These are phyloP conservation scores for Trichoderma pleuroti DNA, from an alignment of 2,329 filamentous ascomycete species.

Conservation along the genomic window DNA sequence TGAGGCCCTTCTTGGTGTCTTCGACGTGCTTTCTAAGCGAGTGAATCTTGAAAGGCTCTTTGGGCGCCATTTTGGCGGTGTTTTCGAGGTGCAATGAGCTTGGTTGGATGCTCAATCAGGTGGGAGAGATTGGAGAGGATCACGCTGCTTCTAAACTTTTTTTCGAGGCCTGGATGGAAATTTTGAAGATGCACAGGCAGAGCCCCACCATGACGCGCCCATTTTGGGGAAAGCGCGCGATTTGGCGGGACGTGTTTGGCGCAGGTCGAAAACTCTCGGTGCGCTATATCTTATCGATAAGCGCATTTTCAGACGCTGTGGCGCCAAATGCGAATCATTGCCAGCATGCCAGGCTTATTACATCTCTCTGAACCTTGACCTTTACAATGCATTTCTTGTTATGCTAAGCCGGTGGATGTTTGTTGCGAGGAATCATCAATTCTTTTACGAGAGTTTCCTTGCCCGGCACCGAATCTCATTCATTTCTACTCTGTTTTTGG, in stretches of 20 bases:
- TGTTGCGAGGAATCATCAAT: not conserved
- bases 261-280: constrained; percentile 10
- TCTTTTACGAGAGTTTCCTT: fast-evolving
- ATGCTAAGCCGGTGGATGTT: not conserved
- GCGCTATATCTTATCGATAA: constrained; percentile 12
- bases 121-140: not conserved
- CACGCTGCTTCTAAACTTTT: constrained; percentile 3
- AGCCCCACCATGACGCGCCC: constrained; percentile 18
- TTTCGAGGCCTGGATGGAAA: constrained; percentile 11
- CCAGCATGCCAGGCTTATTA: not conserved
- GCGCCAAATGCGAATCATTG: not conserved
- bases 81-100: constrained; percentile 18
- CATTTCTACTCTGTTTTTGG: not conserved
- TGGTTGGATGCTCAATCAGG: constrained; percentile 25
- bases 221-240: constrained; percentile 10
- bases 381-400: not conserved
- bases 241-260: constrained; percentile 10
- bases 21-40: constrained; percentile 39
- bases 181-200: constrained; percentile 16
- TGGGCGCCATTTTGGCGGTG: constrained; percentile 36
- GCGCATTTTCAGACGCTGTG: not conserved
- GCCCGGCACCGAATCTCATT: too few species aligned
- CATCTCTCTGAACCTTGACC: not conserved
- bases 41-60: constrained; percentile 35
- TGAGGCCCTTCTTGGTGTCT: constrained; percentile 36